These are phyloP conservation scores for Agrocybe pediades DNA, from an alignment of 768 basidiomycete species.

Conservation along the genomic window DNA sequence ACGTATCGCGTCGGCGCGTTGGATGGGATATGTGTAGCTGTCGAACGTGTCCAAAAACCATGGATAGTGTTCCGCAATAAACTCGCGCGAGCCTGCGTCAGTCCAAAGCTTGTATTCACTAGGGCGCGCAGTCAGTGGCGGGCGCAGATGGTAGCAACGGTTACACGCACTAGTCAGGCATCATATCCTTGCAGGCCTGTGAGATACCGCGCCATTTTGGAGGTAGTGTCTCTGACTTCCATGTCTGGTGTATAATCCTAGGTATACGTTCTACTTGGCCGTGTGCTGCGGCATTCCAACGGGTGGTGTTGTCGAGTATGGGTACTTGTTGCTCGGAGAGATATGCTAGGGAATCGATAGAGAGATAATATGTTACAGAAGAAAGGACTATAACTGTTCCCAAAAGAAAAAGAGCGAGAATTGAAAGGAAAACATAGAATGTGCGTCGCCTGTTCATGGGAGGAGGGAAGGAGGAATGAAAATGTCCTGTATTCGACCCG, in stretches of 20 bases:
- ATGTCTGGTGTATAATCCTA: constrained; percentile 96
- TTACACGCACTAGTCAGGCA: constrained; percentile 89
- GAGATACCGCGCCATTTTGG: constrained; percentile 79
- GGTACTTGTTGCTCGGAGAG: constrained; percentile 79
- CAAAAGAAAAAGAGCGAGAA: constrained; percentile 75
- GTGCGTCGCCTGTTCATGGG: constrained; percentile 48
- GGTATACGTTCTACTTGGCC: constrained; percentile 77
- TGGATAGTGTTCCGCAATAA: constrained; percentile 84
- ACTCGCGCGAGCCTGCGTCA: constrained; percentile 85
- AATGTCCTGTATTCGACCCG: neutral
- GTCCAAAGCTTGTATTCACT: constrained; percentile 99
- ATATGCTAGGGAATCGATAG: constrained; percentile 78
- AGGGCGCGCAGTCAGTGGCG: constrained; percentile 15
- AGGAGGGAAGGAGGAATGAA: constrained; percentile 7
- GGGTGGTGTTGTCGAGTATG: constrained; percentile 50
- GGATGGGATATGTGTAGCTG: constrained; percentile 87
- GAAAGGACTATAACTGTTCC: constrained; percentile 92
- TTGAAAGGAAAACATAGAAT: constrained; percentile 43
- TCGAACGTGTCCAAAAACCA: constrained; percentile 96
- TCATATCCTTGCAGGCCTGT: constrained; percentile 84
- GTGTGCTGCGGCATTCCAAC: constrained; percentile 66
- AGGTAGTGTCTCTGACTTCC: constrained; percentile 91
- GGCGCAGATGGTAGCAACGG: constrained; percentile 6
- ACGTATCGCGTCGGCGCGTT: constrained; percentile 96
- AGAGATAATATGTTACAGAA: constrained; percentile 87